Evolutionary conservation across 768 basidiomycete genomes (phyloP), one percentile per base, ranked within the genome.

Genomic region (Lactifluus volemus): DNA sequence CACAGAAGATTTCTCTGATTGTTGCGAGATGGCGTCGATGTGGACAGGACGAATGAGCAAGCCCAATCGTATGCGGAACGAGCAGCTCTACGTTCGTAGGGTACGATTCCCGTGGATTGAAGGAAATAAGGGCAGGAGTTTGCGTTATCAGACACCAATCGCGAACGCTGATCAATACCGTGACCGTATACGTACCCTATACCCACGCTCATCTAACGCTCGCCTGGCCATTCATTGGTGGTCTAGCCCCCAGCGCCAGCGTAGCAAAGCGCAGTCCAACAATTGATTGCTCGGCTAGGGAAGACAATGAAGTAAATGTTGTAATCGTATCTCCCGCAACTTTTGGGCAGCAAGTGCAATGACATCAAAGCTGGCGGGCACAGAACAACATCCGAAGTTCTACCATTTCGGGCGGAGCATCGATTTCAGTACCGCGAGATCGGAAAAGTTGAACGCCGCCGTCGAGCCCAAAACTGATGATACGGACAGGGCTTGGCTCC

Each of bases 131-230:
- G 59, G 59, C 1, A 49, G 29, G 25, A 12, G 5, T 11, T 14
- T 36, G 39, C 12, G 56, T 54, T 63, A 63, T 63, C 61, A 42
- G 39, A 45, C 47, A 29, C 47, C 32, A 49, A 62, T 58, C 59
- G 29, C 47, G 47, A 53, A 59, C 25, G 2, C 19, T 38, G 47
- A 49, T 41, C 47, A 10, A 9, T 34, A 25, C 25, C 25, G 25
- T 25, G 25, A 25, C 25, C 25, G 25, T 25, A 3, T 15, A 42
- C 48, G 8, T 19, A 34, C 29, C 39, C 49, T 12, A n/a, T 41
- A 38, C 42, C 44, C 60, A 47, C 38, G 52, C 19, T 32, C 36
- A 55, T 53, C 44, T 47, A 45, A 59, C 29, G 2, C 36, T 25
- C 47, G 36, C 48, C 29, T n/a, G 51, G 30, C 53, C 54, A 34